Evolutionary conservation across 164 flowering plant genomes (phyloP).

Genomic region (Tetracentron sinense): DNA sequence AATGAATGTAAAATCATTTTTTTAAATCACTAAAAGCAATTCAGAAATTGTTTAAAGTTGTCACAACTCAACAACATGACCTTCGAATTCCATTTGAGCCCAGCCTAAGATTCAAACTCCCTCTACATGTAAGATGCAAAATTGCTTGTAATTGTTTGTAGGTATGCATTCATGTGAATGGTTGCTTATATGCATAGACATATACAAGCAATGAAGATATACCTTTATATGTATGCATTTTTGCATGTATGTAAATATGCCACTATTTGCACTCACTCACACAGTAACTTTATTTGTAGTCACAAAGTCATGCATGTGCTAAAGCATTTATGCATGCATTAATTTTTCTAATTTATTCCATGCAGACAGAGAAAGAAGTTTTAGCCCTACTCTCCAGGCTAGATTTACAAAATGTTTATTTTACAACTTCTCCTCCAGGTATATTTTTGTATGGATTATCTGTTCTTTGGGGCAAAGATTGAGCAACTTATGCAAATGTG

Average conservation of each 20-base stretch:
- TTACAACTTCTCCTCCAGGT: conserved; percentile 71
- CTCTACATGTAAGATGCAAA: too few relatives aligned
- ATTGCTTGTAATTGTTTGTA: too few relatives aligned
- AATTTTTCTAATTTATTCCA: conserved; percentile 11
- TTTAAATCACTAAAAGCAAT: too few relatives aligned
- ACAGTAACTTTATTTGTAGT: not conserved
- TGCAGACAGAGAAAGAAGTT: conserved; percentile 83
- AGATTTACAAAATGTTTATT: conserved; percentile 57
- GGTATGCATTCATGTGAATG: not conserved
- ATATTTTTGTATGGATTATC: conserved; percentile 12
- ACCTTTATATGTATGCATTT: not conserved
- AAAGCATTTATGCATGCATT: not conserved
- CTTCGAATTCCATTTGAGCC: too few relatives aligned
- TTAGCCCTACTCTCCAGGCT: conserved; percentile 78
- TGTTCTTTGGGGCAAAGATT: not conserved
- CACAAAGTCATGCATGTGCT: not conserved
- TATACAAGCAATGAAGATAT: too few relatives aligned
- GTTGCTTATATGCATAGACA: not conserved
- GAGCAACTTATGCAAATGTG: not conserved
- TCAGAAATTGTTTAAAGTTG: too few relatives aligned
- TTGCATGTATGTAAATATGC: not conserved
- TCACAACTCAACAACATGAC: too few relatives aligned
- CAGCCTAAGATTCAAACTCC: too few relatives aligned
- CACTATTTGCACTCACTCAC: not conserved
- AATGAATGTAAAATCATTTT: too few relatives aligned